A percentile compares a stretch with the other conserved stretches of the same genome.
These are phyloP conservation scores for Tuber umbilicatum DNA, from an alignment of 495 filamentous ascomycete genomes.

Conservation along the genomic window DNA sequence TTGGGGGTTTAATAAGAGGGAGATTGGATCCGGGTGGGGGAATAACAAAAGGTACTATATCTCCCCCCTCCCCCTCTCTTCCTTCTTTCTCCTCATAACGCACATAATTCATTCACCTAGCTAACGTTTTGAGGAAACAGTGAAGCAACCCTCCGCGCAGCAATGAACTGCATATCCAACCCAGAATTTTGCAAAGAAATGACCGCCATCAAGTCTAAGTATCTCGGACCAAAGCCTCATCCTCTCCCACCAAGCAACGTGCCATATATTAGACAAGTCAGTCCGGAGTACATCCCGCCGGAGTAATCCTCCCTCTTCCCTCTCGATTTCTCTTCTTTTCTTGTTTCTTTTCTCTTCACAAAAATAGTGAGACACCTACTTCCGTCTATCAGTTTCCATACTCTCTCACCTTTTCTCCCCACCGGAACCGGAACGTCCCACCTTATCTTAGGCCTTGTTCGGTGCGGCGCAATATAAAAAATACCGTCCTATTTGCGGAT, in stretches of 20 bases:
- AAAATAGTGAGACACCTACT: not conserved
- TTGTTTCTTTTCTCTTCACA: not conserved
- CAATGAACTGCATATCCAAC: conserved; percentile 37
- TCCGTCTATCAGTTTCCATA: not conserved
- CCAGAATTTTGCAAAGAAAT: conserved; percentile 35
- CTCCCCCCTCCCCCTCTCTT: not conserved
- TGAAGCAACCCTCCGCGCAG: conserved; percentile 36
- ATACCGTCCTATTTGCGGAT: too few species aligned
- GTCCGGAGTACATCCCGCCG: not conserved
- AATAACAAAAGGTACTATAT: conserved; percentile 31
- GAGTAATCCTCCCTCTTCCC: not conserved
- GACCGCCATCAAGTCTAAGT: conserved; percentile 10
- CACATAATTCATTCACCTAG: not conserved
- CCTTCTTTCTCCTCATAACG: not conserved
- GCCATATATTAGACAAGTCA: not conserved
- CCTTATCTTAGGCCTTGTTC: not conserved
- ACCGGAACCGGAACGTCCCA: not conserved
- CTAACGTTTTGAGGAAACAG: conserved; percentile 16
- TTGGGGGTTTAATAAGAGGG: conserved; percentile 33
- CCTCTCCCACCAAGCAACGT: not conserved
- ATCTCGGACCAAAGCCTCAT: conserved; percentile 29
- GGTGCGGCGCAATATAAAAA: too few species aligned
- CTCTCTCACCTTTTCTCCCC: not conserved
- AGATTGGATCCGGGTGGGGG: conserved; percentile 38
- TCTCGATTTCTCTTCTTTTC: not conserved